Percentiles rank a stretch among this genome's conserved stretches.
These are phyloP conservation scores for Phyllosticta capitalensis DNA, from an alignment of 2,329 filamentous ascomycete genomes.

Conservation along the genomic window DNA sequence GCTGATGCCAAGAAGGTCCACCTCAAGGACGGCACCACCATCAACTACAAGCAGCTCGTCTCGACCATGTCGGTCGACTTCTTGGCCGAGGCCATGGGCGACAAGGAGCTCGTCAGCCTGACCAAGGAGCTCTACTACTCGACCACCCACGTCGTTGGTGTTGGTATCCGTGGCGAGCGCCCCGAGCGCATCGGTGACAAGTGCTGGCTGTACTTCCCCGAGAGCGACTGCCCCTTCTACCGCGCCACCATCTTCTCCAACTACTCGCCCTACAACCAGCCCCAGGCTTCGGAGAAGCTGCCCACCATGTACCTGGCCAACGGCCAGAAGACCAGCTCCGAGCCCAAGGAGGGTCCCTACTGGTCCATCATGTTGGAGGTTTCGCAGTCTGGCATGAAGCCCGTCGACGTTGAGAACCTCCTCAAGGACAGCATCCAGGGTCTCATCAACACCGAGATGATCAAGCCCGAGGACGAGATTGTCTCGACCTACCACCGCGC, in stretches of 20 bases:
- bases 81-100: conserved; percentile 76
- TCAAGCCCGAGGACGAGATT: conserved; percentile 83
- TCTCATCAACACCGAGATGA: conserved; percentile 95
- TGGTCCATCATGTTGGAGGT: conserved; percentile 99
- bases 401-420: conserved; percentile 75
- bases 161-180: conserved; percentile 82
- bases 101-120: conserved; percentile 71
- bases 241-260: conserved; percentile 99
- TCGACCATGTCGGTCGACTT: conserved; percentile 94
- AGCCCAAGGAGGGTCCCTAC: conserved; percentile 82
- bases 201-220: conserved; percentile 99
- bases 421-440: conserved; percentile 90
- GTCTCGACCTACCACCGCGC: conserved; percentile 96
- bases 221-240: conserved; percentile 98
- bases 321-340: conserved; percentile 65
- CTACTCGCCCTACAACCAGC: conserved; percentile 98
- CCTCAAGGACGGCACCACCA: conserved; percentile 73
- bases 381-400: conserved; percentile 92
- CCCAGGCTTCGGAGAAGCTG: conserved; percentile 69
- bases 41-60: conserved; percentile 86
- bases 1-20: conserved; percentile 74
- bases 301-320: conserved; percentile 78
- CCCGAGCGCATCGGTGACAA: conserved; percentile 97
- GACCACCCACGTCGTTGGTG: conserved; percentile 92
- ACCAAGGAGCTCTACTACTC: conserved; percentile 95